These are phyloP conservation scores for Penicillium janthinellum DNA, from an alignment of 2,329 filamentous ascomycete species.

Conservation along the genomic window DNA sequence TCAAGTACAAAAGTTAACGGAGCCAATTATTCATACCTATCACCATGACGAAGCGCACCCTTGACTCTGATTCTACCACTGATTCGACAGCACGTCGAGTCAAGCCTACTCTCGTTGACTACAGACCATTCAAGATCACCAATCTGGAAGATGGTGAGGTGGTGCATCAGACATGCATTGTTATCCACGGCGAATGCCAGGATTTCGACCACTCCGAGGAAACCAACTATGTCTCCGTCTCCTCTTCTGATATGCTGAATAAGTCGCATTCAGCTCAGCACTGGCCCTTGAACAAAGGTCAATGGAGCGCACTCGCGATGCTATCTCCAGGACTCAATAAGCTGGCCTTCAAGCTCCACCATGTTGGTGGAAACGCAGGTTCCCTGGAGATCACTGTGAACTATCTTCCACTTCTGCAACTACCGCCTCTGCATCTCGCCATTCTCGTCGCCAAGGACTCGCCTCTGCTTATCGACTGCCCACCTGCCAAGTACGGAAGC, in stretches of 20 bases:
- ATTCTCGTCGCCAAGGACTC: conserved; percentile 26
- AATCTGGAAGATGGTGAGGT: conserved; percentile 16
- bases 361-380: conserved; percentile 2
- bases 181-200: conserved; percentile 14
- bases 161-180: conserved; percentile 15
- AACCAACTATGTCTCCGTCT: conserved; percentile 9
- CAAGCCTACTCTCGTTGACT: conserved; percentile 5
- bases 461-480: conserved; percentile 25
- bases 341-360: conserved; percentile 16
- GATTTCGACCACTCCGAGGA: conserved; percentile 8
- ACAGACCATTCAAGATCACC: conserved; percentile 11
- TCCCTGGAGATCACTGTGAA: conserved; percentile 16
- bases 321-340: conserved; percentile 19
- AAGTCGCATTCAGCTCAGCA: conserved; percentile 5
- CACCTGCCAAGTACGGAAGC: conserved; percentile 17
- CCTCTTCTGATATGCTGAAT: conserved; percentile 1
- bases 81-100: conserved; percentile 3
- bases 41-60: conserved; percentile 5
- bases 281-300: conserved; percentile 20
- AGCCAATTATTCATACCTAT: background rate
- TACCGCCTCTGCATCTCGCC: conserved; percentile 26
- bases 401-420: conserved; percentile 20
- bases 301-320: conserved; percentile 22
- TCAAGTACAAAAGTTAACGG: background rate
- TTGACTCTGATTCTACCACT: background rate